Percentiles rank a stretch among this genome's conserved stretches.
Conservation (phyloP, 768 basidiomycete genomes). For the Lentinula raphanica region DNA sequence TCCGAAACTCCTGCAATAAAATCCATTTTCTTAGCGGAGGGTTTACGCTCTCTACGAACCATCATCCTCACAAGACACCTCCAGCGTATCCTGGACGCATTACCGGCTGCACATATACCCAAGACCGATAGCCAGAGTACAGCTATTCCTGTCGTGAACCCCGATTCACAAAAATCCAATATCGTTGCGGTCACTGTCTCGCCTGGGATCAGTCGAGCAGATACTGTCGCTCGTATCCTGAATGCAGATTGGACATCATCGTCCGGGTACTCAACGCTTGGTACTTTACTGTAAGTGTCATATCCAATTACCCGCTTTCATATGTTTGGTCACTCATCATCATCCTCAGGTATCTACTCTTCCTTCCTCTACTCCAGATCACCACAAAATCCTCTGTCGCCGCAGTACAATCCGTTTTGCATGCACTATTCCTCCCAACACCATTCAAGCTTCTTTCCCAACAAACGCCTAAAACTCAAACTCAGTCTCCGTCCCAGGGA, state of each 20-base stretch:
- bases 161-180: conserved; percentile 56
- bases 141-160: conserved; percentile 36
- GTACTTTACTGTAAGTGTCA: conserved; percentile 44
- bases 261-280: conserved; percentile 33
- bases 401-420: conserved; percentile 73
- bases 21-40: conserved; percentile 53
- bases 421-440: conserved; percentile 76
- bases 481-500: conserved; percentile 7
- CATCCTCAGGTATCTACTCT: conserved; percentile 51
- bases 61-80: conserved; percentile 70
- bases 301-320: conserved; percentile 6
- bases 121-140: conserved; percentile 31
- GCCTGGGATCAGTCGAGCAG: conserved; percentile 70
- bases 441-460: conserved; percentile 55
- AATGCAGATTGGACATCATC: conserved; percentile 39
- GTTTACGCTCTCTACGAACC: conserved; percentile 57
- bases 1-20: conserved; percentile 9
- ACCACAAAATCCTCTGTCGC: conserved; percentile 62
- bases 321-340: not conserved
- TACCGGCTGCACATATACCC: conserved; percentile 60
- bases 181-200: conserved; percentile 70
- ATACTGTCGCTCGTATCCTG: conserved; percentile 57
- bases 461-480: conserved; percentile 6
- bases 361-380: conserved; percentile 63
- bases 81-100: conserved; percentile 78